Evolutionary conservation across 768 basidiomycete genomes (phyloP).

Genomic region (Leccinum aurantiacum): DNA sequence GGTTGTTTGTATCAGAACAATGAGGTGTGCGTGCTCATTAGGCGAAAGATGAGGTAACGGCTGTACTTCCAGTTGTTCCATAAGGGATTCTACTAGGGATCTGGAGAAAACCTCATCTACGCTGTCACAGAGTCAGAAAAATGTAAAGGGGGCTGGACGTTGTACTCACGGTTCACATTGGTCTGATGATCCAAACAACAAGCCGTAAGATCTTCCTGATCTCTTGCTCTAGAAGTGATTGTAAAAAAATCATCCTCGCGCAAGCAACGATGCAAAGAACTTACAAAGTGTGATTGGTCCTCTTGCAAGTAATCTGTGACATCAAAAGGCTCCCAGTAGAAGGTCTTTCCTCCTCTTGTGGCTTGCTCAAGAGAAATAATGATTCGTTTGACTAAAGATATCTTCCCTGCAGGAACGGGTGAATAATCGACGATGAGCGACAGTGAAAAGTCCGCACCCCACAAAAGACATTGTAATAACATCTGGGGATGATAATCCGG

Average conservation of each 20-base stretch:
- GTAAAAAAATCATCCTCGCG: not conserved
- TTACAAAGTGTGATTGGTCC: slow-evolving; percentile 23
- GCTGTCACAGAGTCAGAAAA: slow-evolving; percentile 31
- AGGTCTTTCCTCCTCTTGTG: slow-evolving; percentile 12
- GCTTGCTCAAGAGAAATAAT: slow-evolving; percentile 62
- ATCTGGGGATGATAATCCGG: slow-evolving; percentile 93
- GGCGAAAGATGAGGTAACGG: slow-evolving; percentile 70
- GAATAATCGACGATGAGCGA: slow-evolving; percentile 1
- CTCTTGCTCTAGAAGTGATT: slow-evolving; percentile 15
- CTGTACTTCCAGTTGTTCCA: slow-evolving; percentile 60
- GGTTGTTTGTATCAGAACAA: slow-evolving; percentile 83
- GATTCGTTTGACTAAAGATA: slow-evolving; percentile 81
- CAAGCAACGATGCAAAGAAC: not conserved
- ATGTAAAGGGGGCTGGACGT: not conserved
- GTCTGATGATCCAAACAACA: slow-evolving; percentile 52
- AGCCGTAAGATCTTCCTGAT: slow-evolving; percentile 42
- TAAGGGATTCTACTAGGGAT: slow-evolving; percentile 54
- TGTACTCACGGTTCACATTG: slow-evolving; percentile 46
- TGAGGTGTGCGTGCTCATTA: slow-evolving; percentile 81
- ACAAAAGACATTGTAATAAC: slow-evolving; percentile 86
- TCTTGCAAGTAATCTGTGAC: slow-evolving; percentile 44
- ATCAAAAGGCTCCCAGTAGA: slow-evolving; percentile 50
- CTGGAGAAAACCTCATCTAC: slow-evolving; percentile 59
- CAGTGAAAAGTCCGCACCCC: slow-evolving; percentile 57
- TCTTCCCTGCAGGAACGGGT: slow-evolving; percentile 56